A percentile compares a stretch with the other conserved stretches of the same genome.
Conservation (phyloP, 768 basidiomycete species). For the Tremella fuciformis region DNA sequence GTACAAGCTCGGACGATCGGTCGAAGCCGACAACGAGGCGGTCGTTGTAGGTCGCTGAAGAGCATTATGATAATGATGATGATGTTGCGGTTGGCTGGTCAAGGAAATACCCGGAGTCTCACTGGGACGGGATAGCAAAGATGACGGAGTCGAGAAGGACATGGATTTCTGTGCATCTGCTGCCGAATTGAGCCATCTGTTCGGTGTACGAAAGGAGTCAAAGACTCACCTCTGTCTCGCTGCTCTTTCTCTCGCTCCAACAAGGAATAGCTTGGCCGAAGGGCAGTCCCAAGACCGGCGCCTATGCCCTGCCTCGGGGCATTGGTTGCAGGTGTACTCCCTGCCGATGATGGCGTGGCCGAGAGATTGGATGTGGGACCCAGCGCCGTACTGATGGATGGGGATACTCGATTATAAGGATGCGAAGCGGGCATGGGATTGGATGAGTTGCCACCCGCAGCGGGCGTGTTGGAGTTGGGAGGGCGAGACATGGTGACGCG, state of each 20-base stretch:
- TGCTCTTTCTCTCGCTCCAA: constrained; percentile 5
- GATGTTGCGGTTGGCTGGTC: constrained; percentile 1
- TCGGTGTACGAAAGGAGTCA: background rate
- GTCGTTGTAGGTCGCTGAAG: background rate
- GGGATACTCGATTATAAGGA: too few relatives aligned
- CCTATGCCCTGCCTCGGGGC: background rate
- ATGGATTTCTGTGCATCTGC: constrained; percentile 1
- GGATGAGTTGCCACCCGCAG: too few relatives aligned
- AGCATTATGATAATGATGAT: background rate
- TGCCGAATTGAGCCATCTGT: background rate
- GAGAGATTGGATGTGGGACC: too few relatives aligned
- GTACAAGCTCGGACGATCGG: background rate
- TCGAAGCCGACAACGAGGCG: background rate
- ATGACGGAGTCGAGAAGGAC: background rate
- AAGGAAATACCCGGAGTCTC: background rate
- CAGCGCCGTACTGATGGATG: too few relatives aligned
- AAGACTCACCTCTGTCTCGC: constrained; percentile 3
- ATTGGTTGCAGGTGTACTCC: too few relatives aligned
- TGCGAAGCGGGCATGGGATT: too few relatives aligned
- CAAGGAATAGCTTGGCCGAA: constrained; percentile 9
- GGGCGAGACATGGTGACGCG: too few relatives aligned
- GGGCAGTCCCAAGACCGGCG: background rate
- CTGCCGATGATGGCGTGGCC: too few relatives aligned
- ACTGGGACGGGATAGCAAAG: background rate
- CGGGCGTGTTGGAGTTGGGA: too few relatives aligned